These are phyloP conservation scores for Postia placenta DNA, from an alignment of 768 basidiomycete genomes.

Conservation along the genomic window DNA sequence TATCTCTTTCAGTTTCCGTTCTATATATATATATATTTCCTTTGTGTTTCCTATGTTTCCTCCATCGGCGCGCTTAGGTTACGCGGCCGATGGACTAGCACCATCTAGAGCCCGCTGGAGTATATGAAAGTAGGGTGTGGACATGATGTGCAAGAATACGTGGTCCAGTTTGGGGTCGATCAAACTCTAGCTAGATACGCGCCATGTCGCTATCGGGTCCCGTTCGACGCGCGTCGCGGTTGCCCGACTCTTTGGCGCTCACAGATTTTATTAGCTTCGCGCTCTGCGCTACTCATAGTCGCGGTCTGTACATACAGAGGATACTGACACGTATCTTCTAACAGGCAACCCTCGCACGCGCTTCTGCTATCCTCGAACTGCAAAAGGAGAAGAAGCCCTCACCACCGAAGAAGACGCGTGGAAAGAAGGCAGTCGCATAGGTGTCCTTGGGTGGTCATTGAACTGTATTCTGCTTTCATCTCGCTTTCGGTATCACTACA, in stretches of 20 bases:
- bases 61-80: background rate
- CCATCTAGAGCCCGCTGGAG: constrained; percentile 92
- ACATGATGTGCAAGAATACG: constrained; percentile 80
- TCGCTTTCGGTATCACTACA: constrained; percentile 13
- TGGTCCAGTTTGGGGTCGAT: constrained; percentile 45
- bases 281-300: constrained; percentile 9
- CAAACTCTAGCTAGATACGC: constrained; percentile 52
- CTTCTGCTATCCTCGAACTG: constrained; percentile 62
- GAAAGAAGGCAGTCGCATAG: constrained; percentile 32
- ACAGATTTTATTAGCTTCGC: constrained; percentile 34
- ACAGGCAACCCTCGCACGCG: constrained; percentile 72
- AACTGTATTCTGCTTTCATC: constrained; percentile 9
- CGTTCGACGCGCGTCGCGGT: constrained; percentile 53
- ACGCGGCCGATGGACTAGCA: constrained; percentile 37
- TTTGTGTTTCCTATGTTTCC: constrained; percentile 1
- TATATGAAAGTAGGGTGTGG: constrained; percentile 87
- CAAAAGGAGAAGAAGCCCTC: constrained; percentile 66
- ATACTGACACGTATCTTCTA: constrained; percentile 4
- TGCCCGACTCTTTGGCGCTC: constrained; percentile 69
- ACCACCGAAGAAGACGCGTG: constrained; percentile 66
- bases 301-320: background rate
- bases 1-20: constrained; percentile 16
- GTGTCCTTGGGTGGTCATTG: background rate
- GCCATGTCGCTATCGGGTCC: constrained; percentile 77
- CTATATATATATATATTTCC: no score